phyloP scores from a whole-genome alignment of 208 protist genomes.

The Crithidia acanthocephali region DNA sequence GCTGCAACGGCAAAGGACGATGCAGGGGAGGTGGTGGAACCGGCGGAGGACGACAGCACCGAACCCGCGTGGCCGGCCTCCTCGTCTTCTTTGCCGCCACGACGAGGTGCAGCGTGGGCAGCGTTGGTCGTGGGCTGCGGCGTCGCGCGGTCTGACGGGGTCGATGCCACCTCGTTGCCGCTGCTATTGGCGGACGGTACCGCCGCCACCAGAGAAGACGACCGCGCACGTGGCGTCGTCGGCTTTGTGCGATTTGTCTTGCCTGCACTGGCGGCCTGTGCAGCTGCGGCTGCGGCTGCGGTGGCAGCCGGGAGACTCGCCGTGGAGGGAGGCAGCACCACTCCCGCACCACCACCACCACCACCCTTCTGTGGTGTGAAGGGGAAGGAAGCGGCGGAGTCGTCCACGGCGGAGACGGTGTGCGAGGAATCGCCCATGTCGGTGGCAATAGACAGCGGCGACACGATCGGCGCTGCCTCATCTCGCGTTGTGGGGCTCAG shows the following conservation, averaged over 20 bases:
- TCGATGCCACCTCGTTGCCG: neutral
- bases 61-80: neutral
- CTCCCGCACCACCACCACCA: neutral
- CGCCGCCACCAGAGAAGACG: neutral
- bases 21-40: neutral
- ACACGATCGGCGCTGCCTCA: neutral
- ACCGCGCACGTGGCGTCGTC: neutral
- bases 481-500: neutral
- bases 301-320: neutral
- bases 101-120: neutral
- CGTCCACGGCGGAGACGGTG: slow-evolving; percentile 5
- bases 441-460: slow-evolving; percentile 13
- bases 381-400: slow-evolving; percentile 4
- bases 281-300: neutral
- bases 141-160: neutral
- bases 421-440: neutral
- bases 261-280: neutral
- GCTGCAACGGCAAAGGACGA: slow-evolving; percentile 11
- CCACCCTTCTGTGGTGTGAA: neutral
- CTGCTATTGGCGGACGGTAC: neutral
- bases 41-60: neutral
- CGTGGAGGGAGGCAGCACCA: neutral
- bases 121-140: neutral
- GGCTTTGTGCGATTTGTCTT: neutral
- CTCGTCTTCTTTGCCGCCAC: neutral